Conservation (phyloP, 768 basidiomycete species). For the Megacollybia marginata region DNA sequence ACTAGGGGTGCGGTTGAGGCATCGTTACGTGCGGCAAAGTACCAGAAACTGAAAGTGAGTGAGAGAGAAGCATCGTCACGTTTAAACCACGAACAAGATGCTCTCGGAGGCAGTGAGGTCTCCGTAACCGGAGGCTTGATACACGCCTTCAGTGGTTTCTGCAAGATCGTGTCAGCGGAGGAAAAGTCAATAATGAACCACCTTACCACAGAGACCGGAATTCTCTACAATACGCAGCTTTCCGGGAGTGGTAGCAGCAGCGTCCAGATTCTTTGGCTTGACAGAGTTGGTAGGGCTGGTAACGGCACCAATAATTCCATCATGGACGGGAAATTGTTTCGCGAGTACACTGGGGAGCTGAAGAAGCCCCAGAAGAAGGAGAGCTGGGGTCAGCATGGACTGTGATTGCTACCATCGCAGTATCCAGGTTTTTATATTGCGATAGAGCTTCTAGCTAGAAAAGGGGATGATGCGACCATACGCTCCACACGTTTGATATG, state of each 20-base stretch:
- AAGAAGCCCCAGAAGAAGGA: background rate
- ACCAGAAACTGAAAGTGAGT: slow-evolving; percentile 48
- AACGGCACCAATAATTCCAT: slow-evolving; percentile 8
- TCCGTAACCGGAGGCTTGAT: slow-evolving; percentile 57
- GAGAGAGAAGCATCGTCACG: background rate
- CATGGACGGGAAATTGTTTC: slow-evolving; percentile 7
- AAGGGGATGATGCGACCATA: no score
- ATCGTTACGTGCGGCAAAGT: slow-evolving; percentile 55
- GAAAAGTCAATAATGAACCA: background rate
- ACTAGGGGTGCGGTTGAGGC: slow-evolving; percentile 54
- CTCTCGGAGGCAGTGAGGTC: slow-evolving; percentile 49
- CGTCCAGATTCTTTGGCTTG: slow-evolving; percentile 1
- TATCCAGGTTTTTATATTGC: no score
- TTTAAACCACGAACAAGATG: slow-evolving; percentile 36
- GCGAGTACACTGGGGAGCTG: slow-evolving; percentile 1
- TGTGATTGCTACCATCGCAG: no score
- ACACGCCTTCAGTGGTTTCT: slow-evolving; percentile 61
- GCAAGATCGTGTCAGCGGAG: slow-evolving; percentile 1
- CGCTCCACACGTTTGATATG: no score
- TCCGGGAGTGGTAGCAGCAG: slow-evolving; percentile 12
- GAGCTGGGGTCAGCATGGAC: no score
- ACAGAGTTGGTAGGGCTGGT: background rate
- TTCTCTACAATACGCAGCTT: slow-evolving; percentile 48
- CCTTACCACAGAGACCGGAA: slow-evolving; percentile 52
- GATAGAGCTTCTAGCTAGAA: no score